Evolutionary conservation across 2,329 filamentous ascomycete species (phyloP).

Genomic region (Drechslerella dactyloides): DNA sequence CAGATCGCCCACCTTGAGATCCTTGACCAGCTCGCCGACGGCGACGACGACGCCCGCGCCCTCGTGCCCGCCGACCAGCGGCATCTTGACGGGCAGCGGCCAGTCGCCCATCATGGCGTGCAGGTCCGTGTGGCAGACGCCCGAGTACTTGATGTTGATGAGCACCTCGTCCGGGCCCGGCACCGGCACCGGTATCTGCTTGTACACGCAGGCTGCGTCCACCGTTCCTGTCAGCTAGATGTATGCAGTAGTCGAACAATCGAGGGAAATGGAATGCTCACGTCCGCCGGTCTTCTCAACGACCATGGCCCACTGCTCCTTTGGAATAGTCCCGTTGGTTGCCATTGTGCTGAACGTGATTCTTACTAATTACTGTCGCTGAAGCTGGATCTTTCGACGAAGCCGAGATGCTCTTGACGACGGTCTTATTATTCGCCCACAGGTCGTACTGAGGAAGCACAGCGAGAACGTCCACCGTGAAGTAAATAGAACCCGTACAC

Average conservation of each 20-base stretch:
- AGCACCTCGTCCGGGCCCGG: constrained; percentile 90
- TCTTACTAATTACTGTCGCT: too few species aligned
- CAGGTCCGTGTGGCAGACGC: constrained; percentile 56
- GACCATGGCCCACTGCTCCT: constrained; percentile 89
- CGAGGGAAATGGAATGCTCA: constrained; percentile 57
- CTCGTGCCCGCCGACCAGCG: constrained; percentile 81
- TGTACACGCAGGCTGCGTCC: constrained; percentile 64
- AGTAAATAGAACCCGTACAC: too few species aligned
- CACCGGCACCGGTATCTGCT: constrained; percentile 79
- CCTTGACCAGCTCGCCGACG: constrained; percentile 71
- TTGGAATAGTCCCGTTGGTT: constrained; percentile 67
- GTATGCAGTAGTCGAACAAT: constrained; percentile 5
- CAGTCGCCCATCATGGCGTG: constrained; percentile 83
- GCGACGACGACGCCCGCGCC: constrained; percentile 78
- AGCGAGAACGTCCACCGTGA: constrained; percentile 27
- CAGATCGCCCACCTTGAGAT: constrained; percentile 80
- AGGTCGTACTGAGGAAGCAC: constrained; percentile 39
- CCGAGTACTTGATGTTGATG: constrained; percentile 63
- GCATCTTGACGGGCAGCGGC: constrained; percentile 81
- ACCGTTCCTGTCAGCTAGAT: constrained; percentile 61
- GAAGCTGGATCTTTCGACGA: too few species aligned
- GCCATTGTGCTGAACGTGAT: constrained; percentile 58
- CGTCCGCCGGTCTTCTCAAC: constrained; percentile 79
- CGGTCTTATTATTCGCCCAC: too few species aligned
- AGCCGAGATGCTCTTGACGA: too few species aligned